These are phyloP conservation scores for Colletotrichum tamarilloi DNA, from an alignment of 2,329 filamentous ascomycete species.

Conservation along the genomic window DNA sequence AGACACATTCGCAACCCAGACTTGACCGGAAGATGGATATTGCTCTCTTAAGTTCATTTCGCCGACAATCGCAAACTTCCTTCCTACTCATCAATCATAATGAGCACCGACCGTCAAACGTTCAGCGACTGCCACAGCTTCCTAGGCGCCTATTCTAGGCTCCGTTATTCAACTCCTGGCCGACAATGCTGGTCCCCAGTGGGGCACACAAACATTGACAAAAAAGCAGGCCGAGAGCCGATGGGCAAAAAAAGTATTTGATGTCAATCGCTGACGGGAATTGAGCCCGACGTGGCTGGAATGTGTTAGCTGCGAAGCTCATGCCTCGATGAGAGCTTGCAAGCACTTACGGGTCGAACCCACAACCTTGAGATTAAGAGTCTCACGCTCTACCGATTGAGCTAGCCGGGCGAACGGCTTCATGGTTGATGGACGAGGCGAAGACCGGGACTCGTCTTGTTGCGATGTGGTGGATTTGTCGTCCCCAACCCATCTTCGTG, in stretches of 20 bases:
- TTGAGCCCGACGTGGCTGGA: constrained; percentile 11
- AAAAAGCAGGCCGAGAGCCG: background rate
- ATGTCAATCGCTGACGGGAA: constrained; percentile 15
- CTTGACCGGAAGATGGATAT: background rate
- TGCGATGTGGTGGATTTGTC: background rate
- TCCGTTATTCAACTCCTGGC: background rate
- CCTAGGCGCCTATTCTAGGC: background rate
- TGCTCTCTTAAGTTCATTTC: background rate
- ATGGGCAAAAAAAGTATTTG: background rate
- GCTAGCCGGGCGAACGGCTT: constrained; percentile 63
- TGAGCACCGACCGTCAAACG: too few relatives aligned
- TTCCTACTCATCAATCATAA: background rate
- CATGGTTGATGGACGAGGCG: background rate
- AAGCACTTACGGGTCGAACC: constrained; percentile 54
- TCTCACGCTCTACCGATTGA: constrained; percentile 81
- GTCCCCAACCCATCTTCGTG: background rate
- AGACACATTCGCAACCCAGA: background rate
- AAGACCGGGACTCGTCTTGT: background rate
- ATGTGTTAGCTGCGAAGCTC: background rate
- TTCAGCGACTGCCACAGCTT: background rate
- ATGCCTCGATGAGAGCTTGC: background rate
- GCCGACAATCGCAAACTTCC: background rate
- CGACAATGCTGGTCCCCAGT: background rate
- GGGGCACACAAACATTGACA: background rate
- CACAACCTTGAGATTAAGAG: constrained; percentile 72